Evolutionary conservation across 345 rosid species (phyloP), one percentile per base, ranked within the genome.

Genomic region (Dipteronia sinensis): DNA sequence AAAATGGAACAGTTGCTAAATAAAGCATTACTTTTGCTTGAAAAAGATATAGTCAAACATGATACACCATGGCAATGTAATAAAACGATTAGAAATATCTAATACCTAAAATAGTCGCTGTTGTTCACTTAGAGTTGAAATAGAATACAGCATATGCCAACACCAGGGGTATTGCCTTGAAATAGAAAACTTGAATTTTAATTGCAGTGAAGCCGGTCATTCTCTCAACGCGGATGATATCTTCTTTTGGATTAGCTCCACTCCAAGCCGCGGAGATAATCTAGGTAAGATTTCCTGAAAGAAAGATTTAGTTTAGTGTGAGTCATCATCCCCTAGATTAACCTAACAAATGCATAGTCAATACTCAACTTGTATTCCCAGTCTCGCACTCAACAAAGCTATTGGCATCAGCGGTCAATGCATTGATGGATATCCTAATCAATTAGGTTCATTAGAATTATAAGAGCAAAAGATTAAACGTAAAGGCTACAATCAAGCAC

Each of bases 191-290:
- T 74, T 65, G 62, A 34, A 34, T 76, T 23, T 44, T 46, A 23
- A 49, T 69, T 8, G 76, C 72, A 71, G 12, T 44, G 63, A 80
- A 75, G 38, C 67, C 11, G 27, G 25, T 79, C 67, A 83, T 82
- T 87, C 80, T 75, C 88, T 84, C 77, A 89, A 87, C 19, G 90
- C 90, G 83, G 93, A 86, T 0, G 90, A 88, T 80, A 93, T 84
- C 92, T 90, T 93, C 88, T 92, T 90, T 72, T 90, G 94, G 67
- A 95, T 58, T 73, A 86, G 85, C 78, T 92, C 93, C 76, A 89
- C 93, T 72, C 91, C 86, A 61, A 87, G 84, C 67, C 91, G 91
- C 42, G 97, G 95, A 59, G 97, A 90, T 42, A 42, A 42, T 42
- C 46, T 42, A 42, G 95, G 95, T 69, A 93, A 82, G 63, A 77